Conservation (phyloP, 2,329 filamentous ascomycete species). For the Fusarium sp. region DNA sequence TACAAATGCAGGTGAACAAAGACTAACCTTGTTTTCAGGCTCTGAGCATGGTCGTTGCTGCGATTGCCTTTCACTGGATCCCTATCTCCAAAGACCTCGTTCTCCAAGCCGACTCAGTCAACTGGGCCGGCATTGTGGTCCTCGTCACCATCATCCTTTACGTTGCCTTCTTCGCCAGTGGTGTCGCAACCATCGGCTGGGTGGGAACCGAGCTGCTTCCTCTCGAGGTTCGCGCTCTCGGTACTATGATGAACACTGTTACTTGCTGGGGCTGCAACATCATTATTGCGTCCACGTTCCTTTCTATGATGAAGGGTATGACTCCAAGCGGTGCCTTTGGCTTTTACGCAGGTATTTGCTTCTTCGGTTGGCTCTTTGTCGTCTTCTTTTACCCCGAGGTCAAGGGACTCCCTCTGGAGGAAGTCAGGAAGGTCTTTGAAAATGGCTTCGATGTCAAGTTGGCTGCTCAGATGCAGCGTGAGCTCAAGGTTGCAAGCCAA, state of each 20-base stretch:
- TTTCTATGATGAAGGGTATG: slow-evolving; percentile 58
- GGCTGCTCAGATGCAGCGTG: not conserved
- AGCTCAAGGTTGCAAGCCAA: not conserved
- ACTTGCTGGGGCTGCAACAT: slow-evolving; percentile 60
- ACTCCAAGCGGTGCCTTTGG: slow-evolving; percentile 63
- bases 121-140: slow-evolving; percentile 55
- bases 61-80: slow-evolving; percentile 57
- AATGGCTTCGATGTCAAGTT: slow-evolving; percentile 57
- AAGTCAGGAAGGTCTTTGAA: slow-evolving; percentile 62
- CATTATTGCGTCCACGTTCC: slow-evolving; percentile 61
- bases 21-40: slow-evolving; percentile 52
- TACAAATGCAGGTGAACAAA: slow-evolving; percentile 43
- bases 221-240: slow-evolving; percentile 59
- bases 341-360: slow-evolving; percentile 62
- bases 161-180: slow-evolving; percentile 53
- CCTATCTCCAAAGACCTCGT: slow-evolving; percentile 56
- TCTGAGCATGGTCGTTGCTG: slow-evolving; percentile 51
- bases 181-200: slow-evolving; percentile 61
- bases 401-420: slow-evolving; percentile 61
- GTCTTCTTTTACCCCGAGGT: slow-evolving; percentile 65
- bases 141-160: slow-evolving; percentile 48
- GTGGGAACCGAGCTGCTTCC: slow-evolving; percentile 60
- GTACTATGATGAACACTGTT: slow-evolving; percentile 60
- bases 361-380: slow-evolving; percentile 55
- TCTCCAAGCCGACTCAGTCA: slow-evolving; percentile 48